Evolutionary conservation across 257 asterid genomes (phyloP).

Genomic region (Osmanthus fragrans): DNA sequence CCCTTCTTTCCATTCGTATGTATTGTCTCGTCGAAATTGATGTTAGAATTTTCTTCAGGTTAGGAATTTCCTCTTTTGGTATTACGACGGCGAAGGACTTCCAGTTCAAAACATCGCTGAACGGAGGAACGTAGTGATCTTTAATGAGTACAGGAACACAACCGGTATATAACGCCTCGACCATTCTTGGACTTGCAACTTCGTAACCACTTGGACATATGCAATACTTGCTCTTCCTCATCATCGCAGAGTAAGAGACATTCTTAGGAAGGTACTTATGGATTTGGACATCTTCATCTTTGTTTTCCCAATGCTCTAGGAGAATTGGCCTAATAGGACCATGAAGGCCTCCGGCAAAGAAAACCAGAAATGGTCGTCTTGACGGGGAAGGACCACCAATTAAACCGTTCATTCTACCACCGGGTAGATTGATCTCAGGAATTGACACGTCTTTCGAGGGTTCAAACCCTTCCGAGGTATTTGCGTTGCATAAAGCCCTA

Average conservation of each 20-base stretch:
- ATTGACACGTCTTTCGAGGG: constrained; percentile 1
- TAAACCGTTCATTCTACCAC: neutral
- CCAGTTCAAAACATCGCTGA: constrained; percentile 41
- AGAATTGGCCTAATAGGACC: constrained; percentile 8
- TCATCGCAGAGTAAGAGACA: constrained; percentile 33
- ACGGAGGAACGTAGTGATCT: constrained; percentile 40
- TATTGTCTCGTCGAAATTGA: constrained; percentile 36
- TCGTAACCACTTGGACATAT: constrained; percentile 52
- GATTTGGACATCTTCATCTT: constrained; percentile 37
- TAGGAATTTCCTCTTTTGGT: constrained; percentile 33
- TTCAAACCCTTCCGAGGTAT: constrained; percentile 5
- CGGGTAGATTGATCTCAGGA: neutral
- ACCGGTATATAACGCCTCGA: constrained; percentile 51
- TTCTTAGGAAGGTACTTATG: constrained; percentile 31
- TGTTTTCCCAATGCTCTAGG: constrained; percentile 7
- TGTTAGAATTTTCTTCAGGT: constrained; percentile 36
- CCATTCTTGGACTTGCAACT: constrained; percentile 53
- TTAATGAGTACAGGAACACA: constrained; percentile 50
- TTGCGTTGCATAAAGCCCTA: constrained; percentile 5
- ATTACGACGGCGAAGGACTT: constrained; percentile 31
- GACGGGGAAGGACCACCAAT: constrained; percentile 8
- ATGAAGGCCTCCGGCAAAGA: constrained; percentile 11
- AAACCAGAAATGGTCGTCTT: neutral
- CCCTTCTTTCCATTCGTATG: constrained; percentile 40
- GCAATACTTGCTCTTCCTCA: constrained; percentile 39